Base-by-base conservation (phyloP, 371 early-diverging fungal species). In the Saksenaea vasiformis region DNA sequence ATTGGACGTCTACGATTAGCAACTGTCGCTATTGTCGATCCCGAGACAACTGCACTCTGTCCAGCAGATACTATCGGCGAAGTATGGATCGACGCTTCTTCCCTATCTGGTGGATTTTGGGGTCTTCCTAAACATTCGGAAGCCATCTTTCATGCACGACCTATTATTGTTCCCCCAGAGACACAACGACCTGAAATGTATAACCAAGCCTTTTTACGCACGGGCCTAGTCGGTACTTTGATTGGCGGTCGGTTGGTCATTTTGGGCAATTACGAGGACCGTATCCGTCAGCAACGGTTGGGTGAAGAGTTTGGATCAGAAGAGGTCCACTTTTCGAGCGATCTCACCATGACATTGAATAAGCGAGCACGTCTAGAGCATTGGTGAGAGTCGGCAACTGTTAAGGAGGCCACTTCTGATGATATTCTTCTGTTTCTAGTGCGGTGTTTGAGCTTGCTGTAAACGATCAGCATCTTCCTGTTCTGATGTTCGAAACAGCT, bases 101-200 rank as follows among this genome's bases (percentile, higher is more conserved):
- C 87, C 9, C 68, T 94, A 27, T 88, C 90, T 5, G 88, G 87
- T 34, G 91, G 91, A 1, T 94, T 94, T 76, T 93, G 92, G 93
- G 89, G 82, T 13, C 76, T 93, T 34, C 90, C 91, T 5, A 85
- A 84, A 58, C 84, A 90, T 35, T 90, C 87, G 0, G 87, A 90
- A 38, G 81, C 85, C 14, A 85, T 92, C 2, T 93, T 93, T 70
- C 85, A 86, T 53, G 93, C 92, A 0, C 74, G 79, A 2, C 86
- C 89, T 2, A 62, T 82, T 22, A 56, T 88, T 2, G 80, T 86
- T 0, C 82, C 83, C 7, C 66, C 83, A 0, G 85, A 85, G 2
- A 80, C 84, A 2, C 68, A 75, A 56, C 66, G 70, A 7, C 80
- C 83, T 3, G 87, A 87, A 36, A 65, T 70, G 0, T 77, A 79